These are phyloP conservation scores for Cymbidium sinense DNA, from an alignment of 106 monocot genomes.

Conservation along the genomic window DNA sequence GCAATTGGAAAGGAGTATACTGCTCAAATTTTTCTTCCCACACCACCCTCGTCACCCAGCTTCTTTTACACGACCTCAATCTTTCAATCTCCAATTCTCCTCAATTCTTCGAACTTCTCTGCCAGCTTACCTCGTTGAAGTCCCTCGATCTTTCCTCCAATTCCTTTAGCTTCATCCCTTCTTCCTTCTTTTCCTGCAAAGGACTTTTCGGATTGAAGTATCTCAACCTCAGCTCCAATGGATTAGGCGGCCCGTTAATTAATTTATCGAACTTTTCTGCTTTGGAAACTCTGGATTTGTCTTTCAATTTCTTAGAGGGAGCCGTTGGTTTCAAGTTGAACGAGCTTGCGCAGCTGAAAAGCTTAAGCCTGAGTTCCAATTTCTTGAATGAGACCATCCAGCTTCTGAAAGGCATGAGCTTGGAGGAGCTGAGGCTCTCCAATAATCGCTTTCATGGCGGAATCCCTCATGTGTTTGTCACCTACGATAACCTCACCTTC, in stretches of 20 bases:
- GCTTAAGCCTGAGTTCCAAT: conserved; percentile 1
- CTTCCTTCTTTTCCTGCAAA: conserved; percentile 9
- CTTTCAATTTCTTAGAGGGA: background rate
- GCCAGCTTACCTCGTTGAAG: background rate
- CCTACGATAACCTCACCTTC: conserved; percentile 1
- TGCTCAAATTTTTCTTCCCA: background rate
- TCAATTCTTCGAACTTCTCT: background rate
- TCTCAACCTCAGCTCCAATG: conserved; percentile 9
- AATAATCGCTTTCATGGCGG: background rate
- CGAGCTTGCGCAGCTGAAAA: background rate
- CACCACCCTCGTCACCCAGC: background rate
- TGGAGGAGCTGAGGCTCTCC: background rate
- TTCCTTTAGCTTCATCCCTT: conserved; percentile 1
- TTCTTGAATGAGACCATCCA: background rate
- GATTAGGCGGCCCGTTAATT: background rate
- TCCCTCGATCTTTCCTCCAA: conserved; percentile 13
- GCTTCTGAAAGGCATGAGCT: background rate
- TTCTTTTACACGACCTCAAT: background rate
- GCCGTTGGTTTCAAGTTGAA: background rate
- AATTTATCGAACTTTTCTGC: conserved; percentile 1
- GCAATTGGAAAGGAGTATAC: conserved; percentile 2
- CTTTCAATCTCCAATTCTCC: conserved; percentile 1
- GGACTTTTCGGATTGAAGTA: conserved; percentile 11
- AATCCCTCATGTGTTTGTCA: conserved; percentile 1
- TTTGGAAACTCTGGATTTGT: conserved; percentile 10